Percentiles rank a stretch among this genome's conserved stretches.
These are phyloP conservation scores for Russula lepida DNA, from an alignment of 768 basidiomycete species.

Conservation along the genomic window DNA sequence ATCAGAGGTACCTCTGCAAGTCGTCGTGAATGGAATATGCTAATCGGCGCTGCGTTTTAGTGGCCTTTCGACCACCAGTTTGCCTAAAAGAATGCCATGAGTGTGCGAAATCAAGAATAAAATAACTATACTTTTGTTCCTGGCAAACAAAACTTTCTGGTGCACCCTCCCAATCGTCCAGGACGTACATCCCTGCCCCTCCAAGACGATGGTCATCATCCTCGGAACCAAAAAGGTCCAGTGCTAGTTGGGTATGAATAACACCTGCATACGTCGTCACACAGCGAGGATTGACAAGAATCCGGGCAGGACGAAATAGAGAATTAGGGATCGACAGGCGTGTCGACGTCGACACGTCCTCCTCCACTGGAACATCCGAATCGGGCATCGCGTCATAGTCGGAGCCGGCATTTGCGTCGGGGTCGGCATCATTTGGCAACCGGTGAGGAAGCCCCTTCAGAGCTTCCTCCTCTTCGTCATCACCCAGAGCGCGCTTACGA, in stretches of 20 bases:
- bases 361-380: constrained; percentile 36
- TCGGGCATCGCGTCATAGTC: constrained; percentile 84
- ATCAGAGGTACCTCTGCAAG: constrained; percentile 28
- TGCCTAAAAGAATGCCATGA: constrained; percentile 37
- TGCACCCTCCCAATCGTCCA: constrained; percentile 94
- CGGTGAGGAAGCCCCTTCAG: constrained; percentile 26
- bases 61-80: constrained; percentile 83
- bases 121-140: constrained; percentile 64
- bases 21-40: constrained; percentile 80
- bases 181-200: constrained; percentile 59
- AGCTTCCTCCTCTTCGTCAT: constrained; percentile 18
- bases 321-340: constrained; percentile 73
- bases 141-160: constrained; percentile 98
- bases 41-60: constrained; percentile 79
- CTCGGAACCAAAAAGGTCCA: constrained; percentile 80
- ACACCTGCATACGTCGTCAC: constrained; percentile 98
- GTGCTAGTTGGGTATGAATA: constrained; percentile 89
- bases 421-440: constrained; percentile 35
- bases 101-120: neutral
- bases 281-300: constrained; percentile 92
- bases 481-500: constrained; percentile 29
- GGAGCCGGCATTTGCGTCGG: constrained; percentile 77
- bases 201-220: constrained; percentile 50
- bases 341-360: constrained; percentile 22
- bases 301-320: constrained; percentile 80